Evolutionary conservation across 345 rosid genomes (phyloP), one percentile per base, ranked within the genome.

Genomic region (Bruguiera parviflora): DNA sequence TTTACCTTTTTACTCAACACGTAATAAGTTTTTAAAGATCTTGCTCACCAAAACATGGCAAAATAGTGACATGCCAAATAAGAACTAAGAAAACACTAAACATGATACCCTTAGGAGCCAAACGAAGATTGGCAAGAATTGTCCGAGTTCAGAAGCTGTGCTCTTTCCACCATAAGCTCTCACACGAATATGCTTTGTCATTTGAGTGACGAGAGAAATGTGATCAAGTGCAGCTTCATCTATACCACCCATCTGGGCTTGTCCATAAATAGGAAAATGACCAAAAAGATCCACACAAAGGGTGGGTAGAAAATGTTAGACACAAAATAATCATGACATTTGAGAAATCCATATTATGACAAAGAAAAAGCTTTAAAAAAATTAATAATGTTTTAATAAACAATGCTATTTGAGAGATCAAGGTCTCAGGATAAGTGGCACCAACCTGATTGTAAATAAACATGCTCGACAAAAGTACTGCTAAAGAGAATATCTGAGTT

Each of bases 141-240:
- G 97, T 37, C 97, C 98, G 71, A 92, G 73, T 74, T 92, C 99
- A 68, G 99, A 89, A 61, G 90, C 90, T 52, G 89, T 74, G 67
- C 72, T 85, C 47, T 78, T 86, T 78, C 96, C 97, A 53, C 90
- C 90, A 70, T 94, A 85, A 55, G 99, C 97, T 81, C 89, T 90
- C 5, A 96, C 94, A 56, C 96, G 91, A 79, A 96, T 92, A 80
- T 96, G 97, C 71, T 96, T 92, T 29, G 97, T 96, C 96, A 92
- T 88, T 82, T 92, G 89, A 74, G 99, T 95, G 70, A 95, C 98
- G 75, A 92, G 97, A 63, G 97, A 96, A 16, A 95, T 98, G 21
- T 91, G 94, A 83, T 92, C 97, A 24, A 92, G 87, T 47, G 99
- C 87, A 77, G 99, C 86, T 84, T 90, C 99, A 75, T 92, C 99